Evolutionary conservation across 768 basidiomycete species (phyloP).

Genomic region (Rhizopogon salebrosus): DNA sequence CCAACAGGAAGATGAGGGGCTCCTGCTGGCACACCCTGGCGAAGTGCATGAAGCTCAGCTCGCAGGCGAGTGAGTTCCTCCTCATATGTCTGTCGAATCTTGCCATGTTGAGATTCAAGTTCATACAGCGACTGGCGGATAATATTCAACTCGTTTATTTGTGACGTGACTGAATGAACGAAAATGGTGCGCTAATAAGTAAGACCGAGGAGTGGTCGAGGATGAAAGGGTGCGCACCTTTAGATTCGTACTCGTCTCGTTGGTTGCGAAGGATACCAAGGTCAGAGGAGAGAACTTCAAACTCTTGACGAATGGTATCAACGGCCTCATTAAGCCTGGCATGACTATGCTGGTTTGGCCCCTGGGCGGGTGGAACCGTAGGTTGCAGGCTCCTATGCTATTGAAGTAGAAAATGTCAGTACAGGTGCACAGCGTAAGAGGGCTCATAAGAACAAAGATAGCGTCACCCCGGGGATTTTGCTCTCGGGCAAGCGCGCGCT

Average conservation of each 20-base stretch:
- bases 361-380: slow-evolving; percentile 39
- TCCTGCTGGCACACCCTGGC: slow-evolving; percentile 33
- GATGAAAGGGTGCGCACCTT: slow-evolving; percentile 50
- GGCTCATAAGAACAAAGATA: not conserved
- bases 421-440: not conserved
- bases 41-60: slow-evolving; percentile 54
- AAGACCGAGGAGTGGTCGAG: not conserved
- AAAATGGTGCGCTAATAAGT: slow-evolving; percentile 7
- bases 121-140: slow-evolving; percentile 90
- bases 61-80: slow-evolving; percentile 74
- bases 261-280: slow-evolving; percentile 63
- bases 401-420: slow-evolving; percentile 15
- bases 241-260: slow-evolving; percentile 85
- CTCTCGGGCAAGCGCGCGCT: slow-evolving; percentile 5
- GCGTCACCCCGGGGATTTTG: slow-evolving; percentile 25
- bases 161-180: slow-evolving; percentile 52
- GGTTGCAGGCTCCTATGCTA: slow-evolving; percentile 55
- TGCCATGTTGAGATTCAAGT: slow-evolving; percentile 82
- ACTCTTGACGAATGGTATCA: slow-evolving; percentile 79
- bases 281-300: slow-evolving; percentile 70
- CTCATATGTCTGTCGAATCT: slow-evolving; percentile 84
- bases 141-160: slow-evolving; percentile 86
- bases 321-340: slow-evolving; percentile 69
- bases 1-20: slow-evolving; percentile 30
- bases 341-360: slow-evolving; percentile 34